Base-by-base conservation (phyloP, 2,329 filamentous ascomycete genomes). In the Xylariaceae sp. region DNA sequence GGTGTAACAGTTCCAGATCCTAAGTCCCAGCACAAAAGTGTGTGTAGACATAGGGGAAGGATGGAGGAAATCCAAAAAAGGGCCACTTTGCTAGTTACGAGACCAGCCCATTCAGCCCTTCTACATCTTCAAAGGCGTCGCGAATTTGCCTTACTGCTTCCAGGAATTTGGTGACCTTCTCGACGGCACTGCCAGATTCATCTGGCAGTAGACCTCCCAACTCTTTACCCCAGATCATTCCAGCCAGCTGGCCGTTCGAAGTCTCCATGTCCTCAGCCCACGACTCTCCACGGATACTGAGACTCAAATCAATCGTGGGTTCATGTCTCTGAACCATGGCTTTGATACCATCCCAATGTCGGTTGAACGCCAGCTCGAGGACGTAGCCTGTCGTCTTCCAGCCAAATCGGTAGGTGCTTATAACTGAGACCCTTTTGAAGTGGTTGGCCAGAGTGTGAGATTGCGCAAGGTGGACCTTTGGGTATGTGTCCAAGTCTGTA, bases 351-450 rank as follows among this genome's bases (percentile, higher is more conserved):
- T 42, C 26, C 61, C 64, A 66, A 16, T 58, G 51, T 22, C 61
- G 62, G 42, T 62, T 61, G 15, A 66, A 48, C 6, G 56, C 48
- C 12, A 70, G 48, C 38, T 69, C 59, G 12, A 69, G 43, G 9
- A 51, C 40, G 35, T 66, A 69, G 3, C 51, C 46, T 1, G 54
- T 58, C 3, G 42, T 24, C 31, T 55, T 56, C 51, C 55, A 65
- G 17, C 53, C 45, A 31, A 60, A 66, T 4, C 50, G 54, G 54
- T 63, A 65, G 1, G 57, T 43, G 4, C 58, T 60, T 36, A 61
- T 65, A n/a, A 62, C 56, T 2, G 53, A 44, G 1, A 65, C 41
- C 1, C 51, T 40, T 29, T 61, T 54, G 39, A 69, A 36, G n/a
- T 43, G 53, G 2, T 46, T 29, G 22, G 50, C 44, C 0, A 48